Conservation (phyloP, 208 protist species). For the Strigomonas culicis region DNA sequence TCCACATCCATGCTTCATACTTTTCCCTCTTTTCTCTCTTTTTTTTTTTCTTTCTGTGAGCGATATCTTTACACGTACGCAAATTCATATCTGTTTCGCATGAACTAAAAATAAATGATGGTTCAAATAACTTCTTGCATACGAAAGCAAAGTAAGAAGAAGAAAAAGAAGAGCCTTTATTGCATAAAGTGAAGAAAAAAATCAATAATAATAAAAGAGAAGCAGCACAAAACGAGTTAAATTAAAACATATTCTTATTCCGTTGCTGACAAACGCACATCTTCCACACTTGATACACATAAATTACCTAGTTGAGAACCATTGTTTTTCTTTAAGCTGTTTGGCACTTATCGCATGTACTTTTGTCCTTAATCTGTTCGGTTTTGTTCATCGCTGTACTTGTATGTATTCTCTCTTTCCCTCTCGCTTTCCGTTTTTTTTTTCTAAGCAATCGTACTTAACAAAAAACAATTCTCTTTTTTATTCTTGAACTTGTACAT, state of each 20-base stretch:
- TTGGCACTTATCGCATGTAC: slow-evolving; percentile 53
- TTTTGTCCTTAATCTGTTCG: neutral
- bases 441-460: neutral
- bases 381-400: neutral
- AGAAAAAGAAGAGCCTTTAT: too few relatives aligned
- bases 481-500: neutral
- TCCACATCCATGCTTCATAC: neutral
- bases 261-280: neutral
- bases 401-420: neutral
- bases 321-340: neutral
- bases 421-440: slow-evolving; percentile 10
- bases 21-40: slow-evolving; percentile 4
- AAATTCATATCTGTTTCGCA: neutral
- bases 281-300: neutral
- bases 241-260: neutral
- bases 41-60: slow-evolving; percentile 7
- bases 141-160: too few relatives aligned
- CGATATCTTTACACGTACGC: neutral
- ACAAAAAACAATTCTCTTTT: neutral
- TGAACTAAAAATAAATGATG: too few relatives aligned
- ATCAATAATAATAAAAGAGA: too few relatives aligned
- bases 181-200: too few relatives aligned
- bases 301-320: neutral
- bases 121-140: too few relatives aligned
- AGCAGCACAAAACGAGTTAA: too few relatives aligned